These are phyloP conservation scores for Tricholoma sp. DNA, from an alignment of 768 basidiomycete species.

Conservation along the genomic window DNA sequence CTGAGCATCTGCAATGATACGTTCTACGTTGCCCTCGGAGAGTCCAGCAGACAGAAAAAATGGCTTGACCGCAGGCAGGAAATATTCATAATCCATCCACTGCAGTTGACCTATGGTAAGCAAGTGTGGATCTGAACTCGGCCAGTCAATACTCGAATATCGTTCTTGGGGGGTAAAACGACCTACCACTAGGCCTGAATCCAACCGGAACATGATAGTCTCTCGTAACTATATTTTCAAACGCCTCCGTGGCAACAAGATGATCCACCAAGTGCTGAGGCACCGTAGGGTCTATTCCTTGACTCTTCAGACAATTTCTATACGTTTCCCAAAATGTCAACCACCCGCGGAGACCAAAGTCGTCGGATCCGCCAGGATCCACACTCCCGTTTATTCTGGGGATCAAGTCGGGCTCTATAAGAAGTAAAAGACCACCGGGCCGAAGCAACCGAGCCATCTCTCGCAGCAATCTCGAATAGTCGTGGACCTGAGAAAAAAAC, in stretches of 20 bases:
- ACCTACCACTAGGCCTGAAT: constrained; percentile 59
- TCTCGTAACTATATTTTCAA: constrained; percentile 49
- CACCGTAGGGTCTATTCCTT: constrained; percentile 52
- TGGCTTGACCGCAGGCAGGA: constrained; percentile 59
- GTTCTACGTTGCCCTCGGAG: constrained; percentile 47
- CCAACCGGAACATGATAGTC: constrained; percentile 65
- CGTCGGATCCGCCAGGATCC: constrained; percentile 9
- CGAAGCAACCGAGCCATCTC: constrained; percentile 65
- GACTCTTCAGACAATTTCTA: constrained; percentile 44
- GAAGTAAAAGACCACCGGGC: constrained; percentile 63
- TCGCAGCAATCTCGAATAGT: constrained; percentile 55
- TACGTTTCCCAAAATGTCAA: constrained; percentile 60
- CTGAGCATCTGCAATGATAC: constrained; percentile 58
- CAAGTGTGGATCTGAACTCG: constrained; percentile 42
- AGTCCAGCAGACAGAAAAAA: constrained; percentile 51
- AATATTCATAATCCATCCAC: constrained; percentile 68
- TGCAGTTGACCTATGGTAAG: constrained; percentile 66
- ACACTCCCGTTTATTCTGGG: constrained; percentile 42
- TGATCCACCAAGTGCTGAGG: constrained; percentile 50
- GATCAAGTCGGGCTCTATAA: constrained; percentile 57
- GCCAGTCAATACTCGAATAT: constrained; percentile 2
- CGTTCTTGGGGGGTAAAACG: constrained; percentile 6
- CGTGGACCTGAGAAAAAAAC: constrained; percentile 41
- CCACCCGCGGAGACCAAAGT: constrained; percentile 51
- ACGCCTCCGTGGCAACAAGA: constrained; percentile 42